These are phyloP conservation scores for Tilletia horrida DNA, from an alignment of 1,284 basidiomycete genomes.

Conservation along the genomic window DNA sequence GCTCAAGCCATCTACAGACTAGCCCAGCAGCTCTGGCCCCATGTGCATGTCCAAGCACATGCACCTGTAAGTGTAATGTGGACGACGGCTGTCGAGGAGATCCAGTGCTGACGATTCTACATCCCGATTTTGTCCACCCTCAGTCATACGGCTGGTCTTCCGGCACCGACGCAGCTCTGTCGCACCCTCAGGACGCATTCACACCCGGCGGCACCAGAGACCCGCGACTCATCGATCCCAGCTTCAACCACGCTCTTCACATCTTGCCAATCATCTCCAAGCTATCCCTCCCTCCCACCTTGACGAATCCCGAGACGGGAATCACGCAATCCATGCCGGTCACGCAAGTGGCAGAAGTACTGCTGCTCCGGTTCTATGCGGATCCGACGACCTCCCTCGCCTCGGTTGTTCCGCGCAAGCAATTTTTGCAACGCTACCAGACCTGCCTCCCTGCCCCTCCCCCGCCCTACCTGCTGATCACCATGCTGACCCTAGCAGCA, in stretches of 20 bases:
- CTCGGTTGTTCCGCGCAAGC: not conserved
- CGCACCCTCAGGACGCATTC: no score
- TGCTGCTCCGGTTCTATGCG: not conserved
- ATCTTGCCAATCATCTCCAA: not conserved
- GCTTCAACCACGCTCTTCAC: not conserved
- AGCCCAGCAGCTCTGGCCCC: not conserved
- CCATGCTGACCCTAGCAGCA: conserved; percentile 18
- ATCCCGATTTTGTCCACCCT: no score
- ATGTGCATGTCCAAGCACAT: not conserved
- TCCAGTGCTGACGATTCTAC: no score
- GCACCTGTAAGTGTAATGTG: not conserved
- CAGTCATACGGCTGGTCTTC: no score
- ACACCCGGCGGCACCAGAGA: no score
- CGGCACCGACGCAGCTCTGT: no score
- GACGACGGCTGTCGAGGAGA: no score
- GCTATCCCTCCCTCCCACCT: not conserved
- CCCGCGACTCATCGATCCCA: not conserved
- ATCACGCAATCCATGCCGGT: not conserved
- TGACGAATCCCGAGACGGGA: conserved; percentile 5
- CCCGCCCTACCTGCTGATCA: conserved; percentile 16
- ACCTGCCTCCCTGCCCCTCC: conserved; percentile 12
- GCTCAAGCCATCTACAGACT: not conserved
- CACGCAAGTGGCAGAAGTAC: not conserved
- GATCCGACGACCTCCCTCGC: conserved; percentile 5
- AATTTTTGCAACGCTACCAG: conserved; percentile 9